Base-by-base conservation (phyloP, 2,329 filamentous ascomycete species). In the Paracoccidioides brasiliensis region DNA sequence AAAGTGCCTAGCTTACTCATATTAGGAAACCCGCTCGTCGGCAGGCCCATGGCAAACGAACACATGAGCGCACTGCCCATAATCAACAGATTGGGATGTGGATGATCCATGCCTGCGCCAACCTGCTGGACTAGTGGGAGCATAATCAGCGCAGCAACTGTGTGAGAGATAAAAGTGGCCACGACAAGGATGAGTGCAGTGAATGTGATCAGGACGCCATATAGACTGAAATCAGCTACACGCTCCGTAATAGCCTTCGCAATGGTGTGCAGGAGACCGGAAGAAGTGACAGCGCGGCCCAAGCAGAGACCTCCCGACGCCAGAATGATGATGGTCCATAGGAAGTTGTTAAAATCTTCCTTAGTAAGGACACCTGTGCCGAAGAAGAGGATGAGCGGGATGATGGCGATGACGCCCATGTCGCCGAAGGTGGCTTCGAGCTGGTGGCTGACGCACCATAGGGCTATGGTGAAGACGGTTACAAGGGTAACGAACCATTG, bases 261-360 rank as follows among this genome's bases (percentile, higher is more conserved):
- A 52, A 98, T 86, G 0, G 90, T 94, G 68, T 95, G 87, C 37
- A 98, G 77, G 9, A 98, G 78, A 1, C 93, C 93, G 0, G 91
- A 97, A 0, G 88, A 93, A 60, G 90, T 91, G 57, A 98, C 93
- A 0, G 91, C 88, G 70, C 95, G 96, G 56, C 93, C 93, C 0
- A 98, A 82, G 1, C 90, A 90, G 38, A 98, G 75, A 6, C 93
- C 93, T 49, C 93, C 93, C 0, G 93, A 91, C 0, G 93, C 93
- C 22, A 98, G 84, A 65, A 98, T 97, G 72, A 98, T 96, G 71
- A 98, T 98, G 22, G 94, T 98, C 93, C 93, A 98, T 42, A 96
- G 85, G 71, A 98, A 98, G 71, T 98, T 98, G 77, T 98, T 98
- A 69, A 98, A 98, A 73, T 98, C 93, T 72, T 97, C 93, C 73